phyloP scores from a whole-genome alignment of 148 eudicot genomes.

The Amaranthus hypochondriacus region DNA sequence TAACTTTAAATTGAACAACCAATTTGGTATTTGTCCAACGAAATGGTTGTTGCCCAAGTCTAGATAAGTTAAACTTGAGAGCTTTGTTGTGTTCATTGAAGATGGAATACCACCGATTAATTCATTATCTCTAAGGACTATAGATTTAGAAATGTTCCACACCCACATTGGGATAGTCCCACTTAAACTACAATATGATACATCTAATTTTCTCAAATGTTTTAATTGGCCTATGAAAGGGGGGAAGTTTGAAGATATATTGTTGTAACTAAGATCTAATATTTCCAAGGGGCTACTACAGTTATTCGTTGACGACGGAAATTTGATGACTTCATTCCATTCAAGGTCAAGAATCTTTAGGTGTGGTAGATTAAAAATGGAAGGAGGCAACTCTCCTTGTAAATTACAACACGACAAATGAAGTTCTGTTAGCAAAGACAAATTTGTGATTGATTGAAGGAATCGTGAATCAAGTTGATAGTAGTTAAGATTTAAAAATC shows the following conservation, averaged over 20 bases:
- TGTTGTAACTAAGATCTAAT: neutral
- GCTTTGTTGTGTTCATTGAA: neutral
- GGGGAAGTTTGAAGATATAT: neutral
- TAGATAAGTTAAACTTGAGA: neutral
- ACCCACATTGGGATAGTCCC: conserved; percentile 5
- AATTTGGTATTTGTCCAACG: neutral
- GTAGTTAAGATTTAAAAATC: too few relatives aligned
- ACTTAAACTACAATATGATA: neutral
- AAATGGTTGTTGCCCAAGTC: neutral
- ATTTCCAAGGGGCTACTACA: conserved; percentile 1
- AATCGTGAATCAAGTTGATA: too few relatives aligned
- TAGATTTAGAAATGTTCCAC: neutral
- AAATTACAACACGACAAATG: neutral
- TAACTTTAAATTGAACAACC: neutral
- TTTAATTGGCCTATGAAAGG: neutral
- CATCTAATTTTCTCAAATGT: neutral
- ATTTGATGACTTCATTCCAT: neutral
- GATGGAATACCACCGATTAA: neutral
- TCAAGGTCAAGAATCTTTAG: neutral
- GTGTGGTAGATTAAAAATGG: neutral
- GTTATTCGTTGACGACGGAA: neutral
- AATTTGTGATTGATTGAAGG: neutral
- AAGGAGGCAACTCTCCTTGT: neutral
- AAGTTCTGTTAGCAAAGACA: neutral
- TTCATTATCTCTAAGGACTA: neutral